A percentile compares a stretch with the other conserved stretches of the same genome.
Evolutionary conservation across 257 asterid species (phyloP).

Genomic region (Przewalskia tangutica): DNA sequence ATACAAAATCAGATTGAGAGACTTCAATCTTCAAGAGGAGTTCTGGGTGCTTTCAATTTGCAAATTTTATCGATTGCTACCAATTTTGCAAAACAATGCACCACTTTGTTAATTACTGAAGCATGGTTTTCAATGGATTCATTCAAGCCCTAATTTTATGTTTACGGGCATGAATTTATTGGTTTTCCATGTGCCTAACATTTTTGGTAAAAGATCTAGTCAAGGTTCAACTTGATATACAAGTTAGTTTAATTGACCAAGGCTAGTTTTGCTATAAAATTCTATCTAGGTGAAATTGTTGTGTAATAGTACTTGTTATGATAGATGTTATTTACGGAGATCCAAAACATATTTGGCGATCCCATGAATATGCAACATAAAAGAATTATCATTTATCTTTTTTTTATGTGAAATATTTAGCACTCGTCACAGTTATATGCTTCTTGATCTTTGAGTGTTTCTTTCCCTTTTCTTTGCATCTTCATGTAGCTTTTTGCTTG

Average conservation of each 20-base stretch:
- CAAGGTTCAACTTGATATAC: neutral
- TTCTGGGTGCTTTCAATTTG: neutral
- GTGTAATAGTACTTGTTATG: neutral
- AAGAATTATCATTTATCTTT: neutral
- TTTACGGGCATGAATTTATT: neutral
- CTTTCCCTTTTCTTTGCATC: neutral
- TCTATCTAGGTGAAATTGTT: neutral
- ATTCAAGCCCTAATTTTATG: neutral
- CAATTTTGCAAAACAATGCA: neutral
- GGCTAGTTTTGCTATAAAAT: neutral
- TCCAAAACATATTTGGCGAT: neutral
- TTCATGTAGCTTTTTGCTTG: neutral
- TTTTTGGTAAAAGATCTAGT: neutral
- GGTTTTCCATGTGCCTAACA: neutral
- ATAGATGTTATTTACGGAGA: neutral
- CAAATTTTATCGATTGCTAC: neutral
- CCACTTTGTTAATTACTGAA: neutral
- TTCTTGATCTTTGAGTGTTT: neutral
- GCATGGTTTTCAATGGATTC: neutral
- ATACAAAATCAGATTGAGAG: too few species aligned
- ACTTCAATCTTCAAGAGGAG: neutral
- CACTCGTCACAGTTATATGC: neutral
- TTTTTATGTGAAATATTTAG: neutral
- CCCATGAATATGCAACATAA: neutral
- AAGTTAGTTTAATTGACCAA: neutral